These are phyloP conservation scores for Aplosporella prunicola DNA, from an alignment of 2,329 filamentous ascomycete species.

Conservation along the genomic window DNA sequence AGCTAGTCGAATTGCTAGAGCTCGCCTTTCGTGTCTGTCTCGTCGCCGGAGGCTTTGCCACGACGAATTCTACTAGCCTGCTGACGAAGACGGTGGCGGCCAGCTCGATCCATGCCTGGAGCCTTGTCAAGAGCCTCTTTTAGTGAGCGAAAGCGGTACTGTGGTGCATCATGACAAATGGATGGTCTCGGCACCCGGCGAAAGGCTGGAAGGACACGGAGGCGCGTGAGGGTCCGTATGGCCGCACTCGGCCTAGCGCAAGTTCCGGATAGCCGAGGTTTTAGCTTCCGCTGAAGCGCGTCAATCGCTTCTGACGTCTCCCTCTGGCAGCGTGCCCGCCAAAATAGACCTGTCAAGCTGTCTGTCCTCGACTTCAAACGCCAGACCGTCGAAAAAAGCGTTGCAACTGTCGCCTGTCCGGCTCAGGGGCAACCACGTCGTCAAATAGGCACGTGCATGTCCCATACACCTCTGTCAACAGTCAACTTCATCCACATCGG, in stretches of 20 bases:
- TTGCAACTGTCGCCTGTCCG: constrained; percentile 4
- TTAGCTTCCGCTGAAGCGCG: constrained; percentile 6
- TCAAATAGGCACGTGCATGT: constrained; percentile 3
- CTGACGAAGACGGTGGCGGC: not conserved
- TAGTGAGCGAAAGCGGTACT: too few relatives aligned
- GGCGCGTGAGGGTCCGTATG: too few relatives aligned
- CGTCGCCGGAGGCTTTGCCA: not conserved
- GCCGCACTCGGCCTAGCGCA: constrained; percentile 7
- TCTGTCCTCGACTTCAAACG: not conserved
- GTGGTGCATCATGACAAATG: too few relatives aligned
- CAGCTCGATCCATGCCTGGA: constrained; percentile 6
- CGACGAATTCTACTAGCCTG: not conserved
- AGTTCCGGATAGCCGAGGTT: constrained; percentile 9
- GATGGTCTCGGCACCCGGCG: too few relatives aligned
- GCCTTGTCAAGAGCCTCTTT: constrained; percentile 6
- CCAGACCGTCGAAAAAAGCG: not conserved
- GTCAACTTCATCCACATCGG: constrained; percentile 6
- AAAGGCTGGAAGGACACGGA: too few relatives aligned
- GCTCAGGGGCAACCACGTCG: not conserved
- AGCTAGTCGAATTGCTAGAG: constrained; percentile 22
- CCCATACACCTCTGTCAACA: too few relatives aligned
- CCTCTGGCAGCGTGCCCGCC: not conserved
- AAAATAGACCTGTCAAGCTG: not conserved
- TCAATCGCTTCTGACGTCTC: not conserved
- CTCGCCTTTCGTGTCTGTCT: constrained; percentile 16